Evolutionary conservation across 306 rosid genomes (phyloP).

Genomic region (Arachis stenosperma): DNA sequence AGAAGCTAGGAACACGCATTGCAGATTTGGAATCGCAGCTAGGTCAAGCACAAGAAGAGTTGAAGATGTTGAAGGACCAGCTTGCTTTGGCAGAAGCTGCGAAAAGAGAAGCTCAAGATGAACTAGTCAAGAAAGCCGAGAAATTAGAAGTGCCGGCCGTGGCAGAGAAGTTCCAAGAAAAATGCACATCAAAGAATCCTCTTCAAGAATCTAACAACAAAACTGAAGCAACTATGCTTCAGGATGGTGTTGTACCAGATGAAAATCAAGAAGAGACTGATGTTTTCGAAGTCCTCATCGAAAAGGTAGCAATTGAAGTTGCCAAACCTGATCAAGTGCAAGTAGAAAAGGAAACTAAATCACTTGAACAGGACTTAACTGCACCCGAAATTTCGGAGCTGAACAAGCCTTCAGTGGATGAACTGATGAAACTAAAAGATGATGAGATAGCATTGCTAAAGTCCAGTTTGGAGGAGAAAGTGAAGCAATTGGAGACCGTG

Average conservation of each 20-base stretch:
- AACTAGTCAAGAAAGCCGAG: slow-evolving; percentile 65
- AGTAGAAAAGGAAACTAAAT: slow-evolving; percentile 50
- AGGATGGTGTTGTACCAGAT: slow-evolving; percentile 40
- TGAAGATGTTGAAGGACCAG: slow-evolving; percentile 68
- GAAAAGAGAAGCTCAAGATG: slow-evolving; percentile 73
- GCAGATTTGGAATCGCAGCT: slow-evolving; percentile 89
- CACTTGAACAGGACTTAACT: slow-evolving; percentile 36
- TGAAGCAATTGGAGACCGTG: slow-evolving; percentile 47
- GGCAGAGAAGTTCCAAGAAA: slow-evolving; percentile 47
- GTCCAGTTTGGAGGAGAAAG: slow-evolving; percentile 60
- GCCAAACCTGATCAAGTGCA: slow-evolving; percentile 34
- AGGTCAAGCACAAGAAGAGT: slow-evolving; percentile 81
- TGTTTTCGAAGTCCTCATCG: slow-evolving; percentile 78
- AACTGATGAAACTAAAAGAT: slow-evolving; percentile 50
- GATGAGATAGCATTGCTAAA: slow-evolving; percentile 56
- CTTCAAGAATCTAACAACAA: slow-evolving; percentile 37
- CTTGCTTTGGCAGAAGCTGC: slow-evolving; percentile 86
- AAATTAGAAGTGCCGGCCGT: slow-evolving; percentile 41
- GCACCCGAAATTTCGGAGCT: slow-evolving; percentile 43
- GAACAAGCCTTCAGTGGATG: slow-evolving; percentile 51
- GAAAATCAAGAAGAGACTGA: slow-evolving; percentile 70
- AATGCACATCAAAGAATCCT: slow-evolving; percentile 39
- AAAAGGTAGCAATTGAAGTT: slow-evolving; percentile 49
- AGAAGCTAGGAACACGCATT: slow-evolving; percentile 86
- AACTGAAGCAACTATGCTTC: slow-evolving; percentile 34